Base-by-base conservation (phyloP, 208 protist genomes). In the Herpetomonas muscarum region DNA sequence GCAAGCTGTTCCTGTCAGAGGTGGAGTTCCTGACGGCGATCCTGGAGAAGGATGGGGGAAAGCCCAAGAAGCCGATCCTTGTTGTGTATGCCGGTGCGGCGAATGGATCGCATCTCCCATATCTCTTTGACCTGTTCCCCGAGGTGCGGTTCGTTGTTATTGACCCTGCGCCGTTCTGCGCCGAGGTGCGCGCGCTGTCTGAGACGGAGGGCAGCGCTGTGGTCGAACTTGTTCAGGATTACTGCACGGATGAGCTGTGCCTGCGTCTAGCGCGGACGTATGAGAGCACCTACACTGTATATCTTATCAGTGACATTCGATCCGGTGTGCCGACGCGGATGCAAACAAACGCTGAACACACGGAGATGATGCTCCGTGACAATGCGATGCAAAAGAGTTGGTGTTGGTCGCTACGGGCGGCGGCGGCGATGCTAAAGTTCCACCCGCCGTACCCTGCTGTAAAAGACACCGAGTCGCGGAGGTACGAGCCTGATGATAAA, bases 21-120 rank as follows among this genome's bases (percentile, higher is more conserved):
- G 78, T 98, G 29, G 90, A 98, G 77, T 97, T 98, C 55, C 79
- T 98, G 13, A 71, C 75, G 15, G 62, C 66, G 4, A 67, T 87
- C 29, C 13, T 74, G 3, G 56, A 74, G 30, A 13, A 41, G 19
- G 42, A 55, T 2, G 26, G 2, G 2, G 19, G 25, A 4, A 49
- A 12, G 1, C 25, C n/a, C 22, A 28, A 21, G 12, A 70, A 65
- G 30, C 79, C 83, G 5, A 46, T 85, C 0, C 74, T 96, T 0
- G 75, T 97, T 28, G 81, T 98, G 9, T 98, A 98, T 55, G 92
- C 93, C 12, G 96, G 96, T 26, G 92, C 96, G n/a, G 96, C 95
- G 10, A 90, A 88, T 28, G 96, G 96, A 0, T 80, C 82, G n/a
- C 96, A 98, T 73, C 64, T 94, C 30, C 83, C 79, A 2, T 91